Conservation (phyloP, 495 filamentous ascomycete genomes). For the Chaetomium tenue region DNA sequence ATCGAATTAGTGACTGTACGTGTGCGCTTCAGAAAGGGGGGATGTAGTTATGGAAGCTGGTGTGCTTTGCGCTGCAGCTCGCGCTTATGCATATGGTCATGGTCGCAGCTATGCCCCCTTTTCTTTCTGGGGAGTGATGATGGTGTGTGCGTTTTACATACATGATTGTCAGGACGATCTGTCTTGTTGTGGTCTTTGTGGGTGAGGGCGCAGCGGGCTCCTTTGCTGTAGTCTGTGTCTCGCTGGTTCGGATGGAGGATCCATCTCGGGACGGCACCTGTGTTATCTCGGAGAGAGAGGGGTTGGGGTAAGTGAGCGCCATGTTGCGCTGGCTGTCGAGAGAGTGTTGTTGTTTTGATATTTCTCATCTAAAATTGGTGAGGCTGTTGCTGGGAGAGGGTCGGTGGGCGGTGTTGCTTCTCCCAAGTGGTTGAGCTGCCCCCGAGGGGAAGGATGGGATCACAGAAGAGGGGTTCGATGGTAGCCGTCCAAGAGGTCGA, state of each 20-base stretch:
- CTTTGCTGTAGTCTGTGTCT: slow-evolving; percentile 14
- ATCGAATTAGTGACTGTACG: no score
- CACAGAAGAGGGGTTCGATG: not conserved
- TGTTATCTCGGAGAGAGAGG: slow-evolving; percentile 31
- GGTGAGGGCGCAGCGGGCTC: not conserved
- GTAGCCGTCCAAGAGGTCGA: no score
- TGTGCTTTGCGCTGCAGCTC: no score
- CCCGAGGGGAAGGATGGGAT: not conserved
- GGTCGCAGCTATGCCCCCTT: no score
- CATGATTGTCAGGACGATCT: slow-evolving; percentile 30
- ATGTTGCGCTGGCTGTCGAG: not conserved
- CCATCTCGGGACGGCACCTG: slow-evolving; percentile 6
- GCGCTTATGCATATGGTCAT: no score
- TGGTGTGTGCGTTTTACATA: not conserved
- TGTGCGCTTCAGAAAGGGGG: no score
- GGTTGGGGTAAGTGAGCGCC: slow-evolving; percentile 34
- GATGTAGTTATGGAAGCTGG: no score
- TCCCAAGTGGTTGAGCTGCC: not conserved
- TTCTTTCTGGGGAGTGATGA: no score
- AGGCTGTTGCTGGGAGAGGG: not conserved
- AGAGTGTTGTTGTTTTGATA: not conserved
- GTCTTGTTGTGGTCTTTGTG: slow-evolving; percentile 19
- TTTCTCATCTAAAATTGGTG: not conserved
- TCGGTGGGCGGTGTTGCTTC: not conserved
- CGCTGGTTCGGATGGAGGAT: slow-evolving; percentile 9